Evolutionary conservation across 2,329 filamentous ascomycete genomes (phyloP), one percentile per base, ranked within the genome.

Genomic region (Myriosclerotinia duriaeana): DNA sequence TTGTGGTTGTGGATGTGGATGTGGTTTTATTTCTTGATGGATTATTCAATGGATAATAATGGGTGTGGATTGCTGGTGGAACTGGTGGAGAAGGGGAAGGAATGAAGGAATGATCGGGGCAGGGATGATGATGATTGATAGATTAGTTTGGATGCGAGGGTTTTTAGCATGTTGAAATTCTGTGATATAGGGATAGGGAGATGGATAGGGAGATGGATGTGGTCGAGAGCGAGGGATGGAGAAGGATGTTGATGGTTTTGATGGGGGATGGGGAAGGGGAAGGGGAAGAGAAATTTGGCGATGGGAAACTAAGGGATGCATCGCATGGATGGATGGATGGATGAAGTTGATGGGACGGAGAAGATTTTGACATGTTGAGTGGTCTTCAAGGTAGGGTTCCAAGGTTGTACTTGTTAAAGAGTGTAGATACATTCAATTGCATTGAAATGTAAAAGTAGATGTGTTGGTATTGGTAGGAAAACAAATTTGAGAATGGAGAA

Each of bases 61-160:
- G n/a, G n/a, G n/a, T n/a, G n/a, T n/a, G 12, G 54, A 42, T n/a
- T 1, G 46, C 22, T 22, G 46, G 46, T 9, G 12, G 26, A n/a
- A 36, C 5, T 36, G 30, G 26, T 30, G 55, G 55, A 46, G 56
- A 15, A n/a, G n/a, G n/a, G n/a, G 20, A 20, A 20, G 53, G 5
- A 5, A 34, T 2, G 30, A 34, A 34, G n/a, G n/a, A 48, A 36
- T 60, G 56, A 60, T 60, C 56, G 56, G 56, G 48, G 44, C 42
- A 48, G 9, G 56, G 56, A 60, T 60, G 42, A 34, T 48, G 55
- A n/a, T 48, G 55, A 30, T 15, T 22, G 30, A 20, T 20, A 5
- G 26, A 2, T 56, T 38, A 7, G n/a, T 40, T n/a, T 56, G 53
- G 36, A 56, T n/a, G n/a, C n/a, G 36, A 20, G n/a, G 14, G 20